Evolutionary conservation across 805 yeast species (phyloP), one percentile per base, ranked within the genome.

Genomic region (Myxozyma melibiosi): DNA sequence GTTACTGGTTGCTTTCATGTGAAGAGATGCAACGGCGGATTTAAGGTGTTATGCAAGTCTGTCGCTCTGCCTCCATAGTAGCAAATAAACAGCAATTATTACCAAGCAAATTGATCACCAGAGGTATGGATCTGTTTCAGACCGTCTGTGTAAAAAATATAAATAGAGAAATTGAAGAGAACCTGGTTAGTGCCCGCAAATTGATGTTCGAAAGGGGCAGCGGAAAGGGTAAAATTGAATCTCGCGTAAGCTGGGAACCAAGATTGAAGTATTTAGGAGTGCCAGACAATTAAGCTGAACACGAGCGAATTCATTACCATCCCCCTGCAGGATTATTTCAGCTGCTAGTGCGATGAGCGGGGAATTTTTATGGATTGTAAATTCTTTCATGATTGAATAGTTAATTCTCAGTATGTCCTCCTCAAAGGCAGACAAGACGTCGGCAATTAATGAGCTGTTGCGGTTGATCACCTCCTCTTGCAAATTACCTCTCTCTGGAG

Each of bases 401-500:
- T 16, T 25, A 40, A 16, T 6, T 13, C 11, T 13, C 14, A 22
- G 13, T 18, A 13, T 22, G 11, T 14, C 44, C 11, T 6, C 9
- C 5, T 18, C 44, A 5, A 7, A 16, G 4, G 9, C 44, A 40
- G 40, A 14, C 24, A 20, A 33, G 6, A 43, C 48, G 14, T 8
- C 41, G 11, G 45, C 55, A 5, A 18, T 58, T 3, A 59, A 59
- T 45, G 58, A 59, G 3, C 48, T 59, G 16, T 46, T 59, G 4
- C 45, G 63, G 20, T 16, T 57, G 4, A 22, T 59, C 8, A 59
- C 62, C 4, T 31, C 45, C 8, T 35, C 52, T 3, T 58, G 63
- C 44, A 59, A 59, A 25, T n/a, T 51, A 8, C 41, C 63, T 6
- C 51, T 57, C 20, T 16, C 55, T 4, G 25, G 28, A 13, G 53